These are phyloP conservation scores for Vitis rotundifolia DNA, from an alignment of 164 flowering plant genomes.

Conservation along the genomic window DNA sequence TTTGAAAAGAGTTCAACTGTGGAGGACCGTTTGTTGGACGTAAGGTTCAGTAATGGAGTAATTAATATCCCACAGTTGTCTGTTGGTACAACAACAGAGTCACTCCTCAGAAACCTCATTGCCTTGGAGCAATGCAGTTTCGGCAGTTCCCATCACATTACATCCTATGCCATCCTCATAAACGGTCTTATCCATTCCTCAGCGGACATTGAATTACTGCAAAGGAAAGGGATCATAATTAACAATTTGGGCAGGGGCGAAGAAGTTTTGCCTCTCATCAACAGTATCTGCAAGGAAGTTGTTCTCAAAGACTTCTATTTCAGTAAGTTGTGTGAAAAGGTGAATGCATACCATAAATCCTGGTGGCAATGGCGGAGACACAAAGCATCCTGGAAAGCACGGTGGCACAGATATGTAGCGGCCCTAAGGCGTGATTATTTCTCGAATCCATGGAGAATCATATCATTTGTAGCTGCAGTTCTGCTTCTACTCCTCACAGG, in stretches of 20 bases:
- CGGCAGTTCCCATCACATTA: not conserved
- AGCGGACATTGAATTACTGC: not conserved
- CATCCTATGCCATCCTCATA: conserved; percentile 2
- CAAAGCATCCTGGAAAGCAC: not conserved
- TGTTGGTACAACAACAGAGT: not conserved
- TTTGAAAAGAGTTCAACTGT: not conserved
- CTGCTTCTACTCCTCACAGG: conserved; percentile 3
- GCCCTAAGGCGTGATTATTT: not conserved
- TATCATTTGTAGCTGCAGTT: conserved; percentile 1
- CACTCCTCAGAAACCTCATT: conserved; percentile 6
- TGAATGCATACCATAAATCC: not conserved
- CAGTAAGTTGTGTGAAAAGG: not conserved
- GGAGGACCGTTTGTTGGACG: not conserved
- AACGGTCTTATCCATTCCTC: not conserved
- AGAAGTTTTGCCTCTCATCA: not conserved
- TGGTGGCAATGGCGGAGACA: not conserved
- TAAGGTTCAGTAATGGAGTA: not conserved
- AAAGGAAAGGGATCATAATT: not conserved
- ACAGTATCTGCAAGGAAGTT: not conserved
- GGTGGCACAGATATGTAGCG: not conserved
- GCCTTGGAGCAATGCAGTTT: conserved; percentile 6
- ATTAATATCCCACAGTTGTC: not conserved
- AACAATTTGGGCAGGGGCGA: not conserved
- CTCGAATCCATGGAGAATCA: conserved; percentile 7
- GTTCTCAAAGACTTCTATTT: conserved; percentile 2